Evolutionary conservation across 768 basidiomycete genomes (phyloP).

Genomic region (Ramaria rubella): DNA sequence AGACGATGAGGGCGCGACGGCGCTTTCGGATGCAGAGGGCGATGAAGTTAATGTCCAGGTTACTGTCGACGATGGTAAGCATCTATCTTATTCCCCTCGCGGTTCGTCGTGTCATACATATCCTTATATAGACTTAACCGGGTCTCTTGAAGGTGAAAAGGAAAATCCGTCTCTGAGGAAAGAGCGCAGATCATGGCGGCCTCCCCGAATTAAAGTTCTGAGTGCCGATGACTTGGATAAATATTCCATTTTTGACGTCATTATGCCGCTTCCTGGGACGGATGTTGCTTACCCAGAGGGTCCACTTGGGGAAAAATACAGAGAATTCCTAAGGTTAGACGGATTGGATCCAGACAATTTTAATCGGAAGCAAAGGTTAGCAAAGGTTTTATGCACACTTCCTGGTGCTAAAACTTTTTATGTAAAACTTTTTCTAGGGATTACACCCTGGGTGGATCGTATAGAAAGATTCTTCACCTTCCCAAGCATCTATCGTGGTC

Average conservation of each 20-base stretch:
- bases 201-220: slow-evolving; percentile 70
- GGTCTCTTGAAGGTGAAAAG: neutral
- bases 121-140: neutral
- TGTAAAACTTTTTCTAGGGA: slow-evolving; percentile 47
- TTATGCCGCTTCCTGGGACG: slow-evolving; percentile 95
- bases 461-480: slow-evolving; percentile 83
- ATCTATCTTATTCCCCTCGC: neutral
- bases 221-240: slow-evolving; percentile 70
- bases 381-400: neutral
- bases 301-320: slow-evolving; percentile 77
- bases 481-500: slow-evolving; percentile 80
- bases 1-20: slow-evolving; percentile 20
- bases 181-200: slow-evolving; percentile 43
- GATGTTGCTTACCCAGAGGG: slow-evolving; percentile 93
- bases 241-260: slow-evolving; percentile 88
- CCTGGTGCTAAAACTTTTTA: too few species aligned
- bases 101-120: neutral
- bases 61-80: slow-evolving; percentile 23
- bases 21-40: slow-evolving; percentile 24
- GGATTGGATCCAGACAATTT: slow-evolving; percentile 89
- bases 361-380: slow-evolving; percentile 82
- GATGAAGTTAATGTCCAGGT: slow-evolving; percentile 4
- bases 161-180: slow-evolving; percentile 20
- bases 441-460: slow-evolving; percentile 88
- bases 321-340: slow-evolving; percentile 73